Evolutionary conservation across 805 yeast species (phyloP), one percentile per base, ranked within the genome.

Genomic region (Nakazawaea holstii): DNA sequence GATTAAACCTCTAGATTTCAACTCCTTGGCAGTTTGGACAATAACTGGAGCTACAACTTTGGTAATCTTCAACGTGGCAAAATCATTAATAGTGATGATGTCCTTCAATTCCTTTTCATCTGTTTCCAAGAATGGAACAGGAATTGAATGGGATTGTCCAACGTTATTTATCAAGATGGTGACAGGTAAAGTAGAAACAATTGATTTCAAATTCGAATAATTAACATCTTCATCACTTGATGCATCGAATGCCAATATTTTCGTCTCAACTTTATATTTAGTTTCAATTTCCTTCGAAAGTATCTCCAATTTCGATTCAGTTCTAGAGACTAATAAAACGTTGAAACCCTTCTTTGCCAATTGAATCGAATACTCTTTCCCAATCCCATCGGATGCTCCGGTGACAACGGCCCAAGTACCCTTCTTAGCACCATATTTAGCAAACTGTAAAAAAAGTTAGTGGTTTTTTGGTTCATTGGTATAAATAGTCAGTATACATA

Each of bases 321-420:
- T 89, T 68, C 99, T 80, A 26, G 97, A 87, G 13, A 92, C 82
- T 55, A 94, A 74, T 10, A 88, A 82, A 41, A 94, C 65, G 56
- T 90, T 91, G 64, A 91, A 84, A 1, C 96, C 96, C 54, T 77
- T 81, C 46, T 74, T 66, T 10, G 98, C 99, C 66, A 94, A 75
- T 68, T 92, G 98, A 26, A 68, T 60, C 1, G 97, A 83, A 61
- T 79, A 94, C 64, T 94, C 96, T 62, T 91, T 89, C 49, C 99
- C 99, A 59, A 94, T 85, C 32, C 99, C 99, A 63, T 94, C 98
- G 41, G 97, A 88, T 3, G 97, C 95, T 49, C 99, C 99, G 6
- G 99, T 94, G 14, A 94, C 78, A 30, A 94, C 86, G n/a, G 97
- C 97, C 92, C 97, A 94, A 36, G 77, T 72, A 27, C 84, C 85